Base-by-base conservation (phyloP, 352 stramenopile genomes). In the Pythium dissimile region DNA sequence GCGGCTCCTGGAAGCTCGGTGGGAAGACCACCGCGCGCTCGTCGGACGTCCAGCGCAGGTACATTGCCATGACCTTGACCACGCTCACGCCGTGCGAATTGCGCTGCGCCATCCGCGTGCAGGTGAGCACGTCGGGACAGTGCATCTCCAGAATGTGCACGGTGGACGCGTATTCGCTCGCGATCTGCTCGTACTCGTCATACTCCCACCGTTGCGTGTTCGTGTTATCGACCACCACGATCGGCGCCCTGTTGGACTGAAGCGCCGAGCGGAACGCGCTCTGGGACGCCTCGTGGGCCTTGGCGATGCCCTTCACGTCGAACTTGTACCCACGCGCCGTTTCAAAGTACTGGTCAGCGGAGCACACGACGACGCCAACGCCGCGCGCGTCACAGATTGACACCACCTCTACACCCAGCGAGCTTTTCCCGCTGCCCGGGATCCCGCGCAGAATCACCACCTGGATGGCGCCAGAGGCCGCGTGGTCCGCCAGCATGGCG, bases 151-250 rank as follows among this genome's bases (percentile, higher is more conserved):
- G 30, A 18, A 69, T n/a, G 24, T 69, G 54, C 16, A 64, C 20
- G 0, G 10, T 3, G 5, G 16, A 35, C 10, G 28, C 24, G 2
- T 49, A 28, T 12, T 54, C 27, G 0, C 7, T 15, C 1, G 62
- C 54, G 4, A 18, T n/a, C 16, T 56, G 15, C 30, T 80, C 71
- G 30, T 92, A 92, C 16, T 62, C 30, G 18, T 77, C 70, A 35
- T 86, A 92, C 55, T 89, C 82, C 80, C 82, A 89, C 23, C 44
- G 49, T 51, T 86, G 78, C 2, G 80, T 89, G 51, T 78, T 77
- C 0, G 82, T 90, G 48, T 92, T 92, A 54, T 92, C 82, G 5
- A 90, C 73, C 8, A 92, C n/a, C 24, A 92, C 41, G 27, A 92
- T 49, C 2, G 62, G 46, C 9, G 57, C 53, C 8, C 24, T 21